Base-by-base conservation (phyloP, 2,329 filamentous ascomycete species). In the Nemania diffusa region DNA sequence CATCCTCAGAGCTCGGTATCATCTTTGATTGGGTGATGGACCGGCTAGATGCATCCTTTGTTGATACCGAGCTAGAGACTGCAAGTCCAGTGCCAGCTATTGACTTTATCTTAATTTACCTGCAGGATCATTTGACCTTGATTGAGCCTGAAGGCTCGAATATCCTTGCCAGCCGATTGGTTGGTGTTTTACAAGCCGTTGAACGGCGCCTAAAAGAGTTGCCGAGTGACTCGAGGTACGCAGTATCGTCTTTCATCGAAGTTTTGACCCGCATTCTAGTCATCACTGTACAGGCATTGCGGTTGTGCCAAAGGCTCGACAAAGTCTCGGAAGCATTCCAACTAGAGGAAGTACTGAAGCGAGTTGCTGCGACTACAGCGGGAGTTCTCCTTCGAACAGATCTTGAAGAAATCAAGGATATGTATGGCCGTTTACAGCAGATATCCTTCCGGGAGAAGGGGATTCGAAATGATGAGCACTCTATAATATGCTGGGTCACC, bases 1-100 rank as follows among this genome's bases (percentile, higher is more conserved):
- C 84, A 1, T 90, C 88, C 1, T 90, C 88, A 3, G 88, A 91
- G 71, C 71, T 90, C 22, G 88, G 88, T 1, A 81, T 90, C 44
- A 77, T 89, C n/a, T 79, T 89, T 65, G 88, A 91, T 75, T 87
- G 84, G 75, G 78, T 90, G 34, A 75, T 79, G 11, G 87, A 89
- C 37, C 80, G 84, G 52, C 64, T 79, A 40, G 78, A 70, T 56
- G 56, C 69, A 9, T 73, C 68, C 13, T 60, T 57, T 29, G 37
- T 61, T 20, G 51, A 64, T 42, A 26, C 62, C 17, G 74, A 29
- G 42, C 75, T 34, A 58, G 48, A 37, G 26, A 52, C 37, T 60
- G 71, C 27, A 63, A 68, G 42, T 72, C 71, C 71, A 2, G 73
- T 78, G 17, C 78, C 78, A 34, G 80, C 81, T 1, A 74, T 77